phyloP scores from a whole-genome alignment of 805 yeast species.

The Scheffersomyces stipitis region DNA sequence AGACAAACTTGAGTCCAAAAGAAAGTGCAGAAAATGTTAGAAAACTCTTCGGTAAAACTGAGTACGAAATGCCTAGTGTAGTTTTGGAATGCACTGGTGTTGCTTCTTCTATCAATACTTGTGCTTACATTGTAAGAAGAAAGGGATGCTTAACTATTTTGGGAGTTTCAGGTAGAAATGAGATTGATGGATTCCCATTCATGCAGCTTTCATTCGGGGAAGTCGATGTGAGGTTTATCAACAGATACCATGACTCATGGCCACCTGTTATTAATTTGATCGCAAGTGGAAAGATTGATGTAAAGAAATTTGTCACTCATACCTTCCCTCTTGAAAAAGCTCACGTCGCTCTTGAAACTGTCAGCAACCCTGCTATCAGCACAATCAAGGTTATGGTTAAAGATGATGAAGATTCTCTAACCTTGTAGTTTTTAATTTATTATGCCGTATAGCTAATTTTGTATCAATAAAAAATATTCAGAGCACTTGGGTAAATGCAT shows the following conservation, averaged over 20 bases:
- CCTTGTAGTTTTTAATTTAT: too few species aligned
- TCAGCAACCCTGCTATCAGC: slow-evolving; percentile 11
- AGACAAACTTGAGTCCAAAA: slow-evolving; percentile 23
- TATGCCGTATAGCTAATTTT: too few species aligned
- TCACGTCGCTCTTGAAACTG: slow-evolving; percentile 41
- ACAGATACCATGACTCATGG: slow-evolving; percentile 58
- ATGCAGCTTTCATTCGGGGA: slow-evolving; percentile 55
- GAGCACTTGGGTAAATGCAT: too few species aligned
- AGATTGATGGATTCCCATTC: slow-evolving; percentile 49
- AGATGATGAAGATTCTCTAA: slow-evolving; percentile 8
- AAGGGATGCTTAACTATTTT: slow-evolving; percentile 47
- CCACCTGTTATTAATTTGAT: slow-evolving; percentile 54
- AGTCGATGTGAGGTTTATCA: slow-evolving; percentile 50
- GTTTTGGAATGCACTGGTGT: slow-evolving; percentile 58
- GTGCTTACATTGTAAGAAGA: slow-evolving; percentile 47
- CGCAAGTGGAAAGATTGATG: slow-evolving; percentile 22
- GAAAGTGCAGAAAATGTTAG: slow-evolving; percentile 43
- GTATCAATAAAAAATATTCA: too few species aligned
- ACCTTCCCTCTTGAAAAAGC: slow-evolving; percentile 47
- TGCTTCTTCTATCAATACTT: slow-evolving; percentile 47
- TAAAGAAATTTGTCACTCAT: slow-evolving; percentile 45
- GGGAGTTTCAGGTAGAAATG: slow-evolving; percentile 49
- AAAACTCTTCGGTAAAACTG: slow-evolving; percentile 32
- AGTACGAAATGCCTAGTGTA: slow-evolving; percentile 21
- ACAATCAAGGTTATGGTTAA: slow-evolving; percentile 17